These are phyloP conservation scores for Aspergillus udagawae DNA, from an alignment of 2,329 filamentous ascomycete species.

Conservation along the genomic window DNA sequence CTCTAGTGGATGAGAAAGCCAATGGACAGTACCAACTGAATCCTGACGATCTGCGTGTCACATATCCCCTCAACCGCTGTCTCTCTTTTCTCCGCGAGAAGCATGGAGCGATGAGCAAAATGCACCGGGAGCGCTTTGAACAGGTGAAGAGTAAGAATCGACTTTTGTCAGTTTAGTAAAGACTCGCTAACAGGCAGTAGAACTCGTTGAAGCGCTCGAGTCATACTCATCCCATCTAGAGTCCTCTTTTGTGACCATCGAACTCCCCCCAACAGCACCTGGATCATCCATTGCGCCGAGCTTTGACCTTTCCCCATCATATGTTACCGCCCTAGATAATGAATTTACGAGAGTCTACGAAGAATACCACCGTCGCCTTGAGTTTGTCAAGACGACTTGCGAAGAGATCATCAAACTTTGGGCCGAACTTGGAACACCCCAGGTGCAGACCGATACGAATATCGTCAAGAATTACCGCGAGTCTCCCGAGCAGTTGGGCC, in stretches of 20 bases:
- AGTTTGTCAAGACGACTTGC: constrained; percentile 67
- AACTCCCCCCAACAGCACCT: constrained; percentile 75
- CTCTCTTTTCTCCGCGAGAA: constrained; percentile 80
- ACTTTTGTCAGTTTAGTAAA: not conserved
- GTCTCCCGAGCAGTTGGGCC: constrained; percentile 85
- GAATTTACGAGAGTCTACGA: constrained; percentile 96
- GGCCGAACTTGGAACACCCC: constrained; percentile 91
- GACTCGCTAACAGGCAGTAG: constrained; percentile 45
- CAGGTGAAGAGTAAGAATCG: constrained; percentile 80
- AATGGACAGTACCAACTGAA: constrained; percentile 62
- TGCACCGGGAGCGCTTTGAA: constrained; percentile 88
- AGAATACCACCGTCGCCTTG: constrained; percentile 83
- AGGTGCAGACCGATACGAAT: constrained; percentile 80
- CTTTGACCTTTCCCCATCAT: constrained; percentile 89
- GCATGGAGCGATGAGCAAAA: constrained; percentile 70
- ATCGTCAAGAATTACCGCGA: constrained; percentile 90
- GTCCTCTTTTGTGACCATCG: constrained; percentile 76
- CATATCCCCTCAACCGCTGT: constrained; percentile 77
- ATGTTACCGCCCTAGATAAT: constrained; percentile 78
- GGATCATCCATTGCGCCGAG: constrained; percentile 72
- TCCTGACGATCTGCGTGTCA: constrained; percentile 67
- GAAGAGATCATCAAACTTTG: constrained; percentile 91
- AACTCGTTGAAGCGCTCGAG: constrained; percentile 87
- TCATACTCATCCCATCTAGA: constrained; percentile 97
- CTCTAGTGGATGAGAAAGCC: constrained; percentile 71